Conservation (phyloP, 139 green algal species). For the Trebouxia sp. region DNA sequence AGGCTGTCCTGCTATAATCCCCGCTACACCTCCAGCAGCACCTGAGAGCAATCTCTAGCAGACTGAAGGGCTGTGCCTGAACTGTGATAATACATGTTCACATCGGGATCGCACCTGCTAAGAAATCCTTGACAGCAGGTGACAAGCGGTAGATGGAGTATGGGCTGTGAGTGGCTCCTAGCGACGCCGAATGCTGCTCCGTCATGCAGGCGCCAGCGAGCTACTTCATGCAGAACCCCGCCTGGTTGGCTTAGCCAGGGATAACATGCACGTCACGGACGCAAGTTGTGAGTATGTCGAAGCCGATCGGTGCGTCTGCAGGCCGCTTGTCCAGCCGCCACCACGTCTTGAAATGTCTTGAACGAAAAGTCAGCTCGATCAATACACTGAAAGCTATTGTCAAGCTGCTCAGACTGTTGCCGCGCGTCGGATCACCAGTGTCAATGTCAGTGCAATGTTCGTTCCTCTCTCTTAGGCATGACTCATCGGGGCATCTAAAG, state of each 20-base stretch:
- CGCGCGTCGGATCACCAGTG: too few relatives aligned
- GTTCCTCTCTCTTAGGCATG: too few relatives aligned
- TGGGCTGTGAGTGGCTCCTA: not conserved
- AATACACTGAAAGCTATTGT: too few relatives aligned
- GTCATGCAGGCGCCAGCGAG: not conserved
- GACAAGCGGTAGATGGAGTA: conserved; percentile 18
- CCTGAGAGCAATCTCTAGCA: not conserved
- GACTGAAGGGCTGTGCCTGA: not conserved
- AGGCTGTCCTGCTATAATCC: conserved; percentile 25
- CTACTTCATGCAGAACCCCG: not conserved
- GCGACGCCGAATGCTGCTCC: not conserved
- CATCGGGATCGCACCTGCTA: not conserved
- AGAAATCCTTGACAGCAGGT: conserved; percentile 16
- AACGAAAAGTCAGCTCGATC: too few relatives aligned
- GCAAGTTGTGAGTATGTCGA: not conserved
- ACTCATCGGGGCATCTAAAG: too few relatives aligned
- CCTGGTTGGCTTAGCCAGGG: not conserved
- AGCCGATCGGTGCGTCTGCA: too few relatives aligned
- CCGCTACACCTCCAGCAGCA: conserved; percentile 4
- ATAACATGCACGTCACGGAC: not conserved
- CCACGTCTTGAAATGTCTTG: too few relatives aligned
- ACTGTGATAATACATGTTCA: not conserved
- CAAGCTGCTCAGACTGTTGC: too few relatives aligned
- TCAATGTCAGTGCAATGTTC: too few relatives aligned
- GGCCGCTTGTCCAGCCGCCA: too few relatives aligned